Base-by-base conservation (phyloP, 2,329 filamentous ascomycete species). In the Dendrostoma leiphaemia region DNA sequence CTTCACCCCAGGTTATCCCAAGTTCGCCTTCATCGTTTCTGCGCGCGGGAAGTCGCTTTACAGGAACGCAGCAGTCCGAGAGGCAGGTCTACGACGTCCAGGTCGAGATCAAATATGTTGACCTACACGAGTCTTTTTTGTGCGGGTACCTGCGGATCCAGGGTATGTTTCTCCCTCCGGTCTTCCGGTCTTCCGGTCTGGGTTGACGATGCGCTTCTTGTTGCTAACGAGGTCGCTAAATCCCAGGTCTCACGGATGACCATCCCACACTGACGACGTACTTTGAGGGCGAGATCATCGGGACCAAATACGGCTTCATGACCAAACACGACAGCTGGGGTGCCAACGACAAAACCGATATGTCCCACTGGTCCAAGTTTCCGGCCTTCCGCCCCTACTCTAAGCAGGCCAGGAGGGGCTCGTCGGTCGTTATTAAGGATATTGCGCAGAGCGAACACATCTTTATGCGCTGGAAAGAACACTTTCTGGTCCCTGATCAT, bases 401-500 rank as follows among this genome's bases (percentile, higher is more conserved):
- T 41, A 84, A 83, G 64, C 75, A 78, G 54, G 80, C 79, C 31
- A 76, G 76, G 43, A 84, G 80, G 62, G 81, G 82, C 15, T 69
- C 83, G 77, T 47, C 84, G 21, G 48, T 50, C 12, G 62, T 67
- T 76, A 77, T 85, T 75, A 75, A 85, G 75, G 88, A 95, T 63
- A 83, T 88, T 62, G 82, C 84, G 45, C 89, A 95, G 67, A 81
- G 85, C 60, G 92, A 97, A 63, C 86, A 95, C 68, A 86, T 99
- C 29, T 99, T 97, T 67, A 99, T 99, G 94, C 85, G 94, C 57
- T 99, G 94, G 94, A 99, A 99, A 72, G 94, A 99, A 67, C 91
- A 96, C 65, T 99, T 99, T 65, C 77, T 99, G 1, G 94, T 99
- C 1, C 94, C 94, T 1, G 92, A 99, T 65, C 94, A 99, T 69